These are phyloP conservation scores for Verticillium isaacii DNA, from an alignment of 2,329 filamentous ascomycete species.

Conservation along the genomic window DNA sequence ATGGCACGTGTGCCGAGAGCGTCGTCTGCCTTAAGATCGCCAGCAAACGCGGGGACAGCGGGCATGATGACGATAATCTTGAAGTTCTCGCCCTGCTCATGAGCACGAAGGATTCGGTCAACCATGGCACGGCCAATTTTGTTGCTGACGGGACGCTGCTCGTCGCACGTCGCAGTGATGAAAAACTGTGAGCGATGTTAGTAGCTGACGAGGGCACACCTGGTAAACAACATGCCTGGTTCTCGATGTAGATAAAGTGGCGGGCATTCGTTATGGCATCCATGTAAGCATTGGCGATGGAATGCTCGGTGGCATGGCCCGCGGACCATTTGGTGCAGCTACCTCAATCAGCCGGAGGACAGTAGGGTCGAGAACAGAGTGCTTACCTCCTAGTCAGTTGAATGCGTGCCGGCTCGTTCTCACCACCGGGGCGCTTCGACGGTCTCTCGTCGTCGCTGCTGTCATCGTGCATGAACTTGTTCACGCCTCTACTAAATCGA, in stretches of 20 bases:
- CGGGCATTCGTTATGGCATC: slow-evolving; percentile 63
- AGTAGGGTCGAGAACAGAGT: neutral
- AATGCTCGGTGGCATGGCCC: slow-evolving; percentile 58
- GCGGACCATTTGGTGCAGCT: slow-evolving; percentile 48
- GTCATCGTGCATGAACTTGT: slow-evolving; percentile 30
- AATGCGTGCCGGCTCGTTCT: slow-evolving; percentile 30
- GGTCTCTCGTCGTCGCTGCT: slow-evolving; percentile 16
- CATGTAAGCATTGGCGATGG: slow-evolving; percentile 81
- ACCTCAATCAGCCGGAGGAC: slow-evolving; percentile 2
- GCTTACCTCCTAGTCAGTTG: slow-evolving; percentile 46
- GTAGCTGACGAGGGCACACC: slow-evolving; percentile 3
- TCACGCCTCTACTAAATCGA: slow-evolving; percentile 35
- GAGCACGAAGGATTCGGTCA: slow-evolving; percentile 68
- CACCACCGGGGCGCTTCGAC: slow-evolving; percentile 8
- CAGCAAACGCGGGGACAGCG: slow-evolving; percentile 76
- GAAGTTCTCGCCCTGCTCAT: slow-evolving; percentile 60
- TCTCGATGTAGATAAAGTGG: slow-evolving; percentile 77
- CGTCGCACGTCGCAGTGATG: slow-evolving; percentile 71
- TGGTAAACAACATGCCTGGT: slow-evolving; percentile 40
- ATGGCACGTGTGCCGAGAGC: slow-evolving; percentile 76
- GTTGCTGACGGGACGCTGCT: slow-evolving; percentile 70
- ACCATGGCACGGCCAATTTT: slow-evolving; percentile 76
- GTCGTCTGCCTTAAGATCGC: slow-evolving; percentile 68
- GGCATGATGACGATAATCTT: slow-evolving; percentile 76
- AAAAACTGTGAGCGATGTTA: slow-evolving; percentile 56